A percentile compares a stretch with the other conserved stretches of the same genome.
These are phyloP conservation scores for Cyanodermella asteris DNA, from an alignment of 2,329 filamentous ascomycete genomes.

Conservation along the genomic window DNA sequence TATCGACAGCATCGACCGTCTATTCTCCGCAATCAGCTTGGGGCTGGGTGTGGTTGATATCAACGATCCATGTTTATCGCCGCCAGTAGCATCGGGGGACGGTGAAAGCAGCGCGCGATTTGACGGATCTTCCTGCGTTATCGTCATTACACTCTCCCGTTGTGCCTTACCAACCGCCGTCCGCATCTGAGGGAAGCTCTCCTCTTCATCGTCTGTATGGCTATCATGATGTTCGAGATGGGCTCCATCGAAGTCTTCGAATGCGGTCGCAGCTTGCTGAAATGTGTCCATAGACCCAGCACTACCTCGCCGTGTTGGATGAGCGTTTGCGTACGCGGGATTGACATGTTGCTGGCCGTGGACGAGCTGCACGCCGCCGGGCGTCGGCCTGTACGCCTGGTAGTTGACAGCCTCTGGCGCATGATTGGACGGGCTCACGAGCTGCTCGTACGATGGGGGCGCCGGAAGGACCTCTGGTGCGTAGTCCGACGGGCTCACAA, in stretches of 20 bases:
- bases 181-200: too few species aligned
- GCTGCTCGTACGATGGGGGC: constrained; percentile 14
- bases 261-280: constrained; percentile 21
- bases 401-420: constrained; percentile 4
- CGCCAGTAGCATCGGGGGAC: too few species aligned
- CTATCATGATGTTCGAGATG: constrained; percentile 22
- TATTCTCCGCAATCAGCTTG: constrained; percentile 1
- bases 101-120: too few species aligned
- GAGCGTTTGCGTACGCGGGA: constrained; percentile 1
- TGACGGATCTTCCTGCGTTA: too few species aligned
- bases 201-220: constrained; percentile 9
- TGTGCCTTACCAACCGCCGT: too few species aligned
- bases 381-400: constrained; percentile 2
- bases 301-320: constrained; percentile 8
- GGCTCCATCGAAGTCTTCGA: constrained; percentile 28
- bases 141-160: too few species aligned
- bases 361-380: constrained; percentile 3
- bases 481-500: constrained; percentile 13
- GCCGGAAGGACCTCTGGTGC: constrained; percentile 17
- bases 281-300: constrained; percentile 24
- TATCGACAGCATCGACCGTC: background rate
- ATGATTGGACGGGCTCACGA: constrained; percentile 4
- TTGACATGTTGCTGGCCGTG: background rate
- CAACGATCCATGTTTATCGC: too few species aligned
- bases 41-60: too few species aligned